Evolutionary conservation across 352 stramenopile species (phyloP).

Genomic region (Albugo candida): DNA sequence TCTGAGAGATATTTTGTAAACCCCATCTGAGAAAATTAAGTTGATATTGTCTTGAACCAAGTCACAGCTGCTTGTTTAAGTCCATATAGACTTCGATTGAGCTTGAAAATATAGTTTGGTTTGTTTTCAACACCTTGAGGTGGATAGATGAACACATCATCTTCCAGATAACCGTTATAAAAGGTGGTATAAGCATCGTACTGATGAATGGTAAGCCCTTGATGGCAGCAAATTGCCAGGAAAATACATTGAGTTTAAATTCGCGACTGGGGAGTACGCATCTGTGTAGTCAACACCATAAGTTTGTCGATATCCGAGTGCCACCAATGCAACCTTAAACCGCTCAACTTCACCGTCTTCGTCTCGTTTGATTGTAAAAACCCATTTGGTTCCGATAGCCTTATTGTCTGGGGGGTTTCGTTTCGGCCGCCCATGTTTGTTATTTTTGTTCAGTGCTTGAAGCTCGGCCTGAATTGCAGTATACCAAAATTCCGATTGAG

Average conservation of each 20-base stretch:
- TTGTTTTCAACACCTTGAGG: neutral
- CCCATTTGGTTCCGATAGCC: too few species aligned
- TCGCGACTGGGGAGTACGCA: neutral
- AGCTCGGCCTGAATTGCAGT: too few species aligned
- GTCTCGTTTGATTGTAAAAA: too few species aligned
- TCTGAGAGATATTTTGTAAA: constrained; percentile 7
- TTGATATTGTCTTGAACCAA: constrained; percentile 12
- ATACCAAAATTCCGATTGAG: too few species aligned
- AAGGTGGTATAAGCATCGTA: neutral
- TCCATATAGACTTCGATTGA: constrained; percentile 10
- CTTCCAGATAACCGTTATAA: neutral
- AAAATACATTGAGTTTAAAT: neutral
- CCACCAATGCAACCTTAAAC: too few species aligned
- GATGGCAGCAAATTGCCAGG: neutral
- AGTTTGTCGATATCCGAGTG: too few species aligned
- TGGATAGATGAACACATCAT: neutral
- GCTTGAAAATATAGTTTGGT: constrained; percentile 2
- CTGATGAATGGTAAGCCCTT: neutral
- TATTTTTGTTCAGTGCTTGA: too few species aligned
- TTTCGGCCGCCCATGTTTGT: too few species aligned
- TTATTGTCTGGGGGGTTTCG: too few species aligned
- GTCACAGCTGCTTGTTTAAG: constrained; percentile 8
- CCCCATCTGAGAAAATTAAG: constrained; percentile 3
- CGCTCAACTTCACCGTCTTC: too few species aligned
- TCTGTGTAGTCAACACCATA: constrained; percentile 2